Base-by-base conservation (phyloP, 1,284 basidiomycete genomes). In the Inonotus obliquus region DNA sequence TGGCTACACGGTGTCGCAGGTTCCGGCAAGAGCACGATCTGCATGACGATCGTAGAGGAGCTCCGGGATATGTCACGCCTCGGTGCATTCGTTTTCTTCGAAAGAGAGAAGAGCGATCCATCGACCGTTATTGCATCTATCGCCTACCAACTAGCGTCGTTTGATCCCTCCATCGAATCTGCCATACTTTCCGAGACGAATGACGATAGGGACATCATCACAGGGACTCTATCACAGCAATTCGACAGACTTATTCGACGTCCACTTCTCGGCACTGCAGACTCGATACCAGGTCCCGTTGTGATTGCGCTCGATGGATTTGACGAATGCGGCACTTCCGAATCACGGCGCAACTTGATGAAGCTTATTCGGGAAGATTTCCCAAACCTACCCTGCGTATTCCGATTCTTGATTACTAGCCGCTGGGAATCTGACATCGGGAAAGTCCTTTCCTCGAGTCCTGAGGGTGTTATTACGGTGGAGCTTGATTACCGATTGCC, bases 51-150 rank as follows among this genome's bases (percentile, higher is more conserved):
- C 14, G 54, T 37, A 14, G 11, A 32, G 25, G 2, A 32, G 9
- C 25, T 52, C 6, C 25, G 49, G 13, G 27, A 45, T 27, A 35
- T 45, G 23, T 47, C 39, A 23, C 45, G 55, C 21, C 55, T 57
- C 19, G 45, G 45, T 14, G 55, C 41, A 10, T 32, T 48, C 5
- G 71, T 73, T 54, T 76, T 74, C 58, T 70, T 73, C 9, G 67
- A 65, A 11, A 44, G 54, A 4, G 41, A 54, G 13, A 49, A 52
- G 25, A 60, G 61, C 21, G 21, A 59, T 19, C 57, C 57, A 4
- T 6, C 14, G 1, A 14, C 47, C 11, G 47, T 59, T 13, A 25
- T 59, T 29, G 10, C n/a, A 17, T 35, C 57, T 13, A 13, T 59
- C n/a, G 48, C 47, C 4, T 52, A 59, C n/a, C 25, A 49, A 11